Conservation (phyloP, 176 grass and related monocot genomes). For the Carex scoparia region DNA sequence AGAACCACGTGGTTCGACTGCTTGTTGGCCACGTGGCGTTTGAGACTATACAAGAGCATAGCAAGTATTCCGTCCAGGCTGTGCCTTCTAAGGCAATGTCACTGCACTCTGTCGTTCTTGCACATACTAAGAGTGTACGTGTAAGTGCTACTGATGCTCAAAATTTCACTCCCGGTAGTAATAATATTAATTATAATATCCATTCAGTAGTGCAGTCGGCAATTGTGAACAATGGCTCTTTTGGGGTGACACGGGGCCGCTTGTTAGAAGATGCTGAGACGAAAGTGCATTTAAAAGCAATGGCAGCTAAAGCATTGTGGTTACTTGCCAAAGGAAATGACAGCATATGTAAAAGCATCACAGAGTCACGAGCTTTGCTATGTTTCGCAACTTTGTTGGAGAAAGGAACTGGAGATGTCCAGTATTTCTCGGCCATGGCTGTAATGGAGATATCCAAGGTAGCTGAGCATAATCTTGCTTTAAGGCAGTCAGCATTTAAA, state of each 20-base stretch:
- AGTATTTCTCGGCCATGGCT: constrained; percentile 65
- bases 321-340: constrained; percentile 47
- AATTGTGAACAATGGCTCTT: constrained; percentile 30
- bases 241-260: constrained; percentile 35
- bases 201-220: constrained; percentile 58
- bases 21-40: constrained; percentile 79
- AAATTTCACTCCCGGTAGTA: background rate
- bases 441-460: constrained; percentile 79
- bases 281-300: constrained; percentile 70
- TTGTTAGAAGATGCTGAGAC: constrained; percentile 41
- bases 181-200: constrained; percentile 13
- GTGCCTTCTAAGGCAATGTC: constrained; percentile 37
- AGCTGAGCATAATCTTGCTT: constrained; percentile 62
- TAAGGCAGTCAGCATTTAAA: constrained; percentile 84
- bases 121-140: constrained; percentile 27
- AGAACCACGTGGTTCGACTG: constrained; percentile 70
- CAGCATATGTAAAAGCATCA: constrained; percentile 68
- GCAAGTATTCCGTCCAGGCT: constrained; percentile 59
- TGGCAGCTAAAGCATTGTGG: constrained; percentile 87
- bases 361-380: constrained; percentile 84
- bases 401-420: constrained; percentile 46
- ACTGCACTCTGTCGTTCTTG: constrained; percentile 70
- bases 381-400: constrained; percentile 80
- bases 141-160: background rate
- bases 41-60: constrained; percentile 96